Evolutionary conservation across 495 filamentous ascomycete species (phyloP), one percentile per base, ranked within the genome.

Genomic region (Aspergillus hancockii): DNA sequence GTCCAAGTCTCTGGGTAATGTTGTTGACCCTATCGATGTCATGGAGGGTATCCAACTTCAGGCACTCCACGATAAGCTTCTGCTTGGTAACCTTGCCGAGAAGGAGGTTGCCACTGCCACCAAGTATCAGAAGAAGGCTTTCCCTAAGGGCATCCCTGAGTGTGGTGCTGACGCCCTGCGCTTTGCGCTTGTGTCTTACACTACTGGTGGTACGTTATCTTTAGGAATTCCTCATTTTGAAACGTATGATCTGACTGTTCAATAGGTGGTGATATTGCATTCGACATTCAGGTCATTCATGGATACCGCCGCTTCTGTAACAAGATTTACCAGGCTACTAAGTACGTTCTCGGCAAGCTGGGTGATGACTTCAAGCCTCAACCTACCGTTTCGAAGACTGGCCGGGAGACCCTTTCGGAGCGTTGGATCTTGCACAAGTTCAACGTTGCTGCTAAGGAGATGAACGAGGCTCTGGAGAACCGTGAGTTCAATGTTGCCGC

Each of bases 271-370:
- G 90, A 95, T 67, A 93, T 95, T 70, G 85, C 83, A 62, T 91
- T 94, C 66, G 90, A 93, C 64, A 84, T 93, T 63, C 86, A 90
- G 74, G 89, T 93, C 56, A 91, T 96, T 65, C 83, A 90, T 63
- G 88, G 82, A 38, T 93, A 94, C 77, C 82, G 91, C 51, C 84
- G 88, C 55, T 95, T 96, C 83, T 79, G 91, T 73, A 96, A 96
- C 80, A 95, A 96, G 80, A 90, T 96, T 63, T 95, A 91, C 77
- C 89, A 93, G 73, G 91, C 91, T 31, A 91, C 86, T 54, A 95
- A 94, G 77, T 96, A 86, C 66, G 90, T 92, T 9, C 80, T 94
- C 58, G 89, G 91, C 57, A 88, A 90, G 63, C 71, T 96, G 21
- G 85, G 83, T 8, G 79, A 85, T 14, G 86, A 87, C 68, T 94